These are phyloP conservation scores for Lasiodiplodia hormozganensis DNA, from an alignment of 2,329 filamentous ascomycete species.

Conservation along the genomic window DNA sequence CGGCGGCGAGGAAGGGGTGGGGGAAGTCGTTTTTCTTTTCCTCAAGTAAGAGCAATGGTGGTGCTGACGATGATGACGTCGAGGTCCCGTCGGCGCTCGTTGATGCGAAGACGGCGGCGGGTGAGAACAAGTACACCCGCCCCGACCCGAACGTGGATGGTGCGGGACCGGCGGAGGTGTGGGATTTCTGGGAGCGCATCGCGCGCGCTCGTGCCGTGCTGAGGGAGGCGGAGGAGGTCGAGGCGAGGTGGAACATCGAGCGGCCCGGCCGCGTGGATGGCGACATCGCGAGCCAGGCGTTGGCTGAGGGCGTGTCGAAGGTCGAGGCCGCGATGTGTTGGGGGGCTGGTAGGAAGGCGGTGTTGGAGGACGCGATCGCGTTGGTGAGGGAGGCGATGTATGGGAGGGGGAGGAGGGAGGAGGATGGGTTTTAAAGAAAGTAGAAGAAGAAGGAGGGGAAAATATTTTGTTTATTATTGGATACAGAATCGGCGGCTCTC, in stretches of 20 bases:
- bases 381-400: constrained; percentile 29
- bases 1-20: neutral
- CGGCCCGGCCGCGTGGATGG: neutral
- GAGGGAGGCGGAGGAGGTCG: constrained; percentile 22
- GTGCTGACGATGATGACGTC: neutral
- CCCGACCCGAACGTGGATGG: neutral
- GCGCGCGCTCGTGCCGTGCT: neutral
- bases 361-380: constrained; percentile 37
- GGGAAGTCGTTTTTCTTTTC: neutral
- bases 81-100: neutral
- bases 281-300: neutral
- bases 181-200: constrained; percentile 8
- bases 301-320: neutral
- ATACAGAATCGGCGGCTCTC: too few relatives aligned
- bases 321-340: constrained; percentile 35
- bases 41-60: neutral
- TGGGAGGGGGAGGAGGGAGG: constrained; percentile 5
- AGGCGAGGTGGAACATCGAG: constrained; percentile 26
- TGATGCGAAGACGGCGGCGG: neutral
- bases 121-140: neutral
- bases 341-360: constrained; percentile 26
- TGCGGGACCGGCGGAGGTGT: neutral
- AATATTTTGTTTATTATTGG: too few relatives aligned
- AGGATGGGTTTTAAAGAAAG: neutral
- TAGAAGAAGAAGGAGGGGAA: too few relatives aligned